Conservation (phyloP, 305 asterid genomes). For the Fraxinus nigra region DNA sequence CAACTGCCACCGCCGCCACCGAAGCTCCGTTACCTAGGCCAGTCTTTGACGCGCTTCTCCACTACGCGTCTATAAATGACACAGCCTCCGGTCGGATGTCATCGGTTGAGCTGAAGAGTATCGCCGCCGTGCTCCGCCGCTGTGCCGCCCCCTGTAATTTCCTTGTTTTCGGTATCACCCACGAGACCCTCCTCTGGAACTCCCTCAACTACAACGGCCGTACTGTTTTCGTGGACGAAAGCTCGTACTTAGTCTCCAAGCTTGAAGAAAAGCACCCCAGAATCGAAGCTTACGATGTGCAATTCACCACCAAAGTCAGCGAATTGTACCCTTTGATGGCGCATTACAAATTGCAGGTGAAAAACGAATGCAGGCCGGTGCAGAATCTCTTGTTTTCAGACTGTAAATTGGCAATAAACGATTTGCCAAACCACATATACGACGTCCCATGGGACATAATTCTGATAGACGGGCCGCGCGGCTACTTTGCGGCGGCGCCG, state of each 20-base stretch:
- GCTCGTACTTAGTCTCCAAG: conserved; percentile 29
- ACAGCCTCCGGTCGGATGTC: conserved; percentile 32
- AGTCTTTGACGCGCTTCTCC: conserved; percentile 46
- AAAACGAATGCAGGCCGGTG: conserved; percentile 39
- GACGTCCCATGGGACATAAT: conserved; percentile 71
- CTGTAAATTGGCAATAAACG: conserved; percentile 44
- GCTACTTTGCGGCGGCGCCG: conserved; percentile 44
- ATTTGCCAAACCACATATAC: conserved; percentile 45
- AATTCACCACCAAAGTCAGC: conserved; percentile 34
- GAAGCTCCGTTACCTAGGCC: conserved; percentile 23
- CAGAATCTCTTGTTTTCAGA: conserved; percentile 50
- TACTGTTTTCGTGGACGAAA: conserved; percentile 52
- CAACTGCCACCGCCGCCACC: not conserved
- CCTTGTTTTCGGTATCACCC: conserved; percentile 43
- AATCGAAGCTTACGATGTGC: conserved; percentile 50
- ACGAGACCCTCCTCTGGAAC: conserved; percentile 45
- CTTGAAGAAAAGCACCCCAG: conserved; percentile 36
- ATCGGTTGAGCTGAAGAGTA: conserved; percentile 23
- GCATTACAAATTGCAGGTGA: conserved; percentile 24
- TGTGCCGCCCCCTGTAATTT: conserved; percentile 39
- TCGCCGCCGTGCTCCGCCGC: conserved; percentile 34
- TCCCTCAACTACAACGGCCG: conserved; percentile 42
- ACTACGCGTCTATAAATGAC: conserved; percentile 40
- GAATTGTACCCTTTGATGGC: conserved; percentile 27
- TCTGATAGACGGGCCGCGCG: conserved; percentile 57